A percentile compares a stretch with the other conserved stretches of the same genome.
phyloP scores from a whole-genome alignment of 2,329 filamentous ascomycete species.

The Ophiocordyceps unilateralis region DNA sequence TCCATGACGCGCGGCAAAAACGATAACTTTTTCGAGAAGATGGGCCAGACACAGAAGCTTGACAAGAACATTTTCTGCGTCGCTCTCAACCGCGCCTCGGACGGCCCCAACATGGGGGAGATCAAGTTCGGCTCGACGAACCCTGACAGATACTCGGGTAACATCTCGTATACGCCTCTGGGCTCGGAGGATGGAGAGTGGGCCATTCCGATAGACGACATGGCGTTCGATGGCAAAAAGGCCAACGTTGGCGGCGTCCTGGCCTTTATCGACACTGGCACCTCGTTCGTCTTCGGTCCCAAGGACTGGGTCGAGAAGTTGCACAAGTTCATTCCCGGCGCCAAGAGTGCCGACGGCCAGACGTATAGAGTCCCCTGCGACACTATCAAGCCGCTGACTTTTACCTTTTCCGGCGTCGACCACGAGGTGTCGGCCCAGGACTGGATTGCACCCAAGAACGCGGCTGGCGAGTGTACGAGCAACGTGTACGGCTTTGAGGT shows the following conservation, averaged over 20 bases:
- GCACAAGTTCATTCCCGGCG: conserved; percentile 49
- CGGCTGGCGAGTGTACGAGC: conserved; percentile 40
- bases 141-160: conserved; percentile 45
- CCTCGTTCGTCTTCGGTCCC: conserved; percentile 62
- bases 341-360: conserved; percentile 32
- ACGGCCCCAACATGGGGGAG: conserved; percentile 54
- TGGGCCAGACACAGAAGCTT: conserved; percentile 40
- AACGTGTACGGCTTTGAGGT: conserved; percentile 60
- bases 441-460: conserved; percentile 39
- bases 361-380: conserved; percentile 61
- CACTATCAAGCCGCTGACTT: conserved; percentile 38
- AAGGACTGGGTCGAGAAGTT: conserved; percentile 46
- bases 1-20: conserved; percentile 42
- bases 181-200: conserved; percentile 43
- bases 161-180: conserved; percentile 44
- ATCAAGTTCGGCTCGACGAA: conserved; percentile 62
- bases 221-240: conserved; percentile 41
- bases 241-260: conserved; percentile 36
- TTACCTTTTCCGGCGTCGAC: conserved; percentile 50
- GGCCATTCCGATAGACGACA: conserved; percentile 54
- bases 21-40: conserved; percentile 49
- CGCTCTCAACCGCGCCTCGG: conserved; percentile 47
- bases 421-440: conserved; percentile 55
- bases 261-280: conserved; percentile 73
- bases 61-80: conserved; percentile 51